These are phyloP conservation scores for Triticum urartu DNA, from an alignment of 176 grass and related monocot species.

Conservation along the genomic window DNA sequence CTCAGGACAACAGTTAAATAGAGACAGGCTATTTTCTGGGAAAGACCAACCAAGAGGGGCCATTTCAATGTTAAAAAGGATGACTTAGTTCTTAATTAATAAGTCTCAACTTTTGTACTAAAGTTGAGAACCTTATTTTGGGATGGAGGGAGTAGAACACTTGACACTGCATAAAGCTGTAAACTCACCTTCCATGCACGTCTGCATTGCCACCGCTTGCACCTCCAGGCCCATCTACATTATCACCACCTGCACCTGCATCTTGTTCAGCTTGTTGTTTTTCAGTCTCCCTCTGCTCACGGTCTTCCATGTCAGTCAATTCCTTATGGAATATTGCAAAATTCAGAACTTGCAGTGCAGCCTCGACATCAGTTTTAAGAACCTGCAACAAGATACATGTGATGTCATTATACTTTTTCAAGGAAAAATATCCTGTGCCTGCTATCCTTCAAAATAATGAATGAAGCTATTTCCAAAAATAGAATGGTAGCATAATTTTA, in stretches of 20 bases:
- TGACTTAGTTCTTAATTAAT: background rate
- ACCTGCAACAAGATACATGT: constrained; percentile 47
- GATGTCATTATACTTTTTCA: background rate
- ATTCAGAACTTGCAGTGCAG: constrained; percentile 91
- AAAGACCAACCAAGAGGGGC: background rate
- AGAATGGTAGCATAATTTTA: background rate
- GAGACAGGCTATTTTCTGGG: background rate
- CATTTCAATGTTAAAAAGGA: background rate
- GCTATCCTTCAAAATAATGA: constrained; percentile 5
- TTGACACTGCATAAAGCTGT: background rate
- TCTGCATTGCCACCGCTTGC: constrained; percentile 44
- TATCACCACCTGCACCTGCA: constrained; percentile 44
- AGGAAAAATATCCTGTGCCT: background rate
- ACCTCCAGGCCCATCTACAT: constrained; percentile 45
- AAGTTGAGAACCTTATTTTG: no score
- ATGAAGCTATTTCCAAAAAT: background rate
- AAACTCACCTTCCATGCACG: constrained; percentile 50
- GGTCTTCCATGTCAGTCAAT: constrained; percentile 93
- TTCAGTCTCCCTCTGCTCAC: constrained; percentile 78
- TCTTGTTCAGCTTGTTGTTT: constrained; percentile 81
- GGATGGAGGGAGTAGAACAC: background rate
- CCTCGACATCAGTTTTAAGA: constrained; percentile 81
- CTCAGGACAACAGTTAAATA: background rate
- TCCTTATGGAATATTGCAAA: constrained; percentile 98
- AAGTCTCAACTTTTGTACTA: no score